Percentiles rank a stretch among this genome's conserved stretches.
Conservation (phyloP, 306 rosid genomes). For the Albizia julibrissin region DNA sequence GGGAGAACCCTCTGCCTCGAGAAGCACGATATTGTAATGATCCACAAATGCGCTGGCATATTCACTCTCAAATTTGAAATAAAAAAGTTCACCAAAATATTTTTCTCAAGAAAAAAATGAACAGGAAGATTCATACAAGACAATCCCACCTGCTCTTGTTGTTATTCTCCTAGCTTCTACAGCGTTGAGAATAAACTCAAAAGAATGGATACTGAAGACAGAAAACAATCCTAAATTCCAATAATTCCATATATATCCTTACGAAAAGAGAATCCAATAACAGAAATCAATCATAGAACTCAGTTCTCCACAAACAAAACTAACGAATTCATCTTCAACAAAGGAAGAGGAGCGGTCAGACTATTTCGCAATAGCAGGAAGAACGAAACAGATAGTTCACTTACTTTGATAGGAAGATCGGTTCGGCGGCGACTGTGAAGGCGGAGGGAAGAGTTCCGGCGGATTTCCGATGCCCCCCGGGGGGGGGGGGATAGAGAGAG, state of each 20-base stretch:
- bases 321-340: conserved; percentile 5
- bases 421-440: neutral
- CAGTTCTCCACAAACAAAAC: neutral
- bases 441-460: neutral
- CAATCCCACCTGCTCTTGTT: neutral
- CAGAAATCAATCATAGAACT: neutral
- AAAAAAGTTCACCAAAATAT: neutral
- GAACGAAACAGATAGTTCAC: neutral
- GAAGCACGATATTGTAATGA: neutral
- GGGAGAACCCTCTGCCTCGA: neutral
- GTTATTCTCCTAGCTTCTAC: neutral
- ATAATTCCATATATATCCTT: neutral
- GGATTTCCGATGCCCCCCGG: neutral
- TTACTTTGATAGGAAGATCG: neutral
- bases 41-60: neutral
- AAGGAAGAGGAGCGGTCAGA: neutral
- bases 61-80: neutral
- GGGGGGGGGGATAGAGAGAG: neutral
- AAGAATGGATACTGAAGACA: neutral
- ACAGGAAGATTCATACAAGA: neutral
- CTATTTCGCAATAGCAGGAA: neutral
- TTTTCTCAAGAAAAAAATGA: neutral
- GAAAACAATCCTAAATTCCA: neutral
- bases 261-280: neutral
- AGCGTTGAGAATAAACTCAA: neutral